A percentile compares a stretch with the other conserved stretches of the same genome.
These are phyloP conservation scores for Funneliformis geosporum DNA, from an alignment of 192 early-diverging fungal genomes.

Conservation along the genomic window DNA sequence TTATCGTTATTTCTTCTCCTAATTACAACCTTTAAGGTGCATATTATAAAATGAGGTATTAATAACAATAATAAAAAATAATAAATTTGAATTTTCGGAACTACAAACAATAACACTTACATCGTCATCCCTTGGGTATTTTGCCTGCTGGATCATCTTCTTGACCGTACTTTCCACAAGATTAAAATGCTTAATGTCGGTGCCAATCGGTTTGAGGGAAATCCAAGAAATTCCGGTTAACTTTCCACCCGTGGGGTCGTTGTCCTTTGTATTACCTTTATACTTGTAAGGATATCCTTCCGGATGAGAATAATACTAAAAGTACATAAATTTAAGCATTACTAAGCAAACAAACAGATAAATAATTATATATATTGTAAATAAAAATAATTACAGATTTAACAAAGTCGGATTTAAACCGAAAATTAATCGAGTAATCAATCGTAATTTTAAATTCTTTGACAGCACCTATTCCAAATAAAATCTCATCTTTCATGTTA, in stretches of 20 bases:
- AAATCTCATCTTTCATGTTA: conserved; percentile 12
- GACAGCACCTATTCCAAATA: background rate
- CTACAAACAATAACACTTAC: no score
- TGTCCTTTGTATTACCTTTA: background rate
- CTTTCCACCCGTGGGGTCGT: background rate
- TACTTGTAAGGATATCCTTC: background rate
- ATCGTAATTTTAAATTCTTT: no score
- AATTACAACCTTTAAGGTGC: background rate
- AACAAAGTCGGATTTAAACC: background rate
- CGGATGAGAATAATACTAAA: conserved; percentile 4
- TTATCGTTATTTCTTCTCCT: background rate
- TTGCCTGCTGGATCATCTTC: background rate
- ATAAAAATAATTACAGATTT: background rate
- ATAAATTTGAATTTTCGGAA: background rate
- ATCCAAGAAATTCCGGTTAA: background rate
- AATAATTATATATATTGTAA: background rate
- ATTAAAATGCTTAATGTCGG: background rate
- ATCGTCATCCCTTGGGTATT: no score
- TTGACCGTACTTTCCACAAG: background rate
- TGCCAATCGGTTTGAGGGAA: background rate
- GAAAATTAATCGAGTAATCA: background rate
- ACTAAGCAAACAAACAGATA: background rate
- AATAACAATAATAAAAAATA: background rate
- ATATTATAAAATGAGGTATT: background rate
- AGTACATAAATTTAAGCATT: background rate